Evolutionary conservation across 768 basidiomycete genomes (phyloP), one percentile per base, ranked within the genome.

Genomic region (Mycena floridula): DNA sequence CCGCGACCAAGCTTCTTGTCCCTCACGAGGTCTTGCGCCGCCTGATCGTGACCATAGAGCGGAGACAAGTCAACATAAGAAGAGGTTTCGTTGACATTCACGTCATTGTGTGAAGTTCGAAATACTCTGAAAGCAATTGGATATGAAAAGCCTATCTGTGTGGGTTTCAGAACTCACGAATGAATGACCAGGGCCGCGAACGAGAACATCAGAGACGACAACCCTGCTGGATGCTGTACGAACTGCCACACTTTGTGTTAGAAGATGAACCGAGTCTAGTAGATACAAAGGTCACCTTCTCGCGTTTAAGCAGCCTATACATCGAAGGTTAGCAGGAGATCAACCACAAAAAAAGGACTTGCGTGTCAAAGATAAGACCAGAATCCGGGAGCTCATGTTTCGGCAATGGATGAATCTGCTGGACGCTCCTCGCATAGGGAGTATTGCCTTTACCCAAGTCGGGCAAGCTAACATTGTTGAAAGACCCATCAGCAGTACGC

Each of bases 41-140:
- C 67, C 51, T 83, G 74, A 51, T 79, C 76, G 47, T 85, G 77
- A 0, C 91, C 91, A 55, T 94, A 94, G 22, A 94, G 64, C 3
- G 88, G 87, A 3, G 81, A 77, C 2, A 94, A 73, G 55, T 94
- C 91, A 41, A 92, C 81, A 54, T 94, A 94, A 11, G 86, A 84
- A 0, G 86, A 87, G 2, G 91, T 91, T 58, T 89, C 76, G 62
- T 94, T 94, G 53, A 88, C 80, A 54, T 72, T 74, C 13, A 71
- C 68, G 40, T 85, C 68, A 8, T 55, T 61, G 59, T 86, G 85
- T 9, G 79, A 78, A 0, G 90, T 92, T 35, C 87, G 86, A 76
- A 94, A 94, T 43, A 89, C 80, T 37, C 85, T 89, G 24, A 40
- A 32, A 13, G 6, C 24, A 16, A 21, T 21, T 35, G 11, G 21